Evolutionary conservation across 306 rosid species (phyloP), one percentile per base, ranked within the genome.

Genomic region (Trifolium subterraneum): DNA sequence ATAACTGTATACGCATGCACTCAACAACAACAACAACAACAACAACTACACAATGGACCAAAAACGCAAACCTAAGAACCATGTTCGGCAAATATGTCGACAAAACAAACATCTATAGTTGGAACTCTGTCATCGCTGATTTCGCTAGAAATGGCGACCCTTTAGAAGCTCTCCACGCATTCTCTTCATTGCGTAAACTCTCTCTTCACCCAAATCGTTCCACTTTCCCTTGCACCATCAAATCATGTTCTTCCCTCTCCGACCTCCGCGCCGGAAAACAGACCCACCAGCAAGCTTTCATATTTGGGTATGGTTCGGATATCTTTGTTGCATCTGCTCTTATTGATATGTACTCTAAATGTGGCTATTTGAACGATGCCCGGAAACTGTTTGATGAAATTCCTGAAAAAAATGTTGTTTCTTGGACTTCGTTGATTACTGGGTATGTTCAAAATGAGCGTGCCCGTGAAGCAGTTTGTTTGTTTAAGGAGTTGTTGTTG

Each of bases 101-200:
- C 81, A 89, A 72, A 75, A 72, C 77, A 85, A 81, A 82, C 47
- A 91, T 93, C 81, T 63, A 63, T 11, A 81, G 88, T 33, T 93
- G 98, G 97, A 93, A 90, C 88, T 50, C 89, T 6, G 71, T 90
- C 62, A 90, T 93, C 39, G 88, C 90, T 20, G 97, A 93, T 65
- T 82, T 90, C 71, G 92, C 97, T 44, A 90, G 98, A 39, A 48
- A 84, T 48, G 95, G 98, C 56, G 86, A 88, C 68, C 90, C 92
- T 6, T 18, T 85, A 6, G 93, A 93, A 68, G 87, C 98, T 25
- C 93, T 93, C 50, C 71, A 85, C 7, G 97, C 97, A n/a, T 90
- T 93, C 78, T 84, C 78, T 4, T 89, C 88, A 19, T 81, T 88
- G 96, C 96, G 97, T 6, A 93, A 77, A 88, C 96, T 89, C 35